Percentiles rank a stretch among this genome's conserved stretches.
phyloP scores from a whole-genome alignment of 192 early-diverging fungal genomes.

The Backusella australiensis region DNA sequence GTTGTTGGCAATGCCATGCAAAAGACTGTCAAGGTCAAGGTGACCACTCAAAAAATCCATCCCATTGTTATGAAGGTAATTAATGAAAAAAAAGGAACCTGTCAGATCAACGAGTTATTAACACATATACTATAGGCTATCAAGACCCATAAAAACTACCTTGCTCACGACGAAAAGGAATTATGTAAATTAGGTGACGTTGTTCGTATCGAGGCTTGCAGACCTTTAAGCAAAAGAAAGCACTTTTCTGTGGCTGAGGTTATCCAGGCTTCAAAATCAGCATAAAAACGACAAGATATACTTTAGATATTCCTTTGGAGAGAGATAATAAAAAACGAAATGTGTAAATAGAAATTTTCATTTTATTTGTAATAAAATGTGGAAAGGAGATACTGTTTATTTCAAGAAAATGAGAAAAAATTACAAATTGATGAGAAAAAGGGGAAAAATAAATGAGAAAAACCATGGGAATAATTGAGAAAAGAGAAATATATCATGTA shows the following conservation, averaged over 20 bases:
- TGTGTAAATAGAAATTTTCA: conserved; percentile 2
- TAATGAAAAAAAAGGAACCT: not conserved
- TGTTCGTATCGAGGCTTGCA: conserved; percentile 88
- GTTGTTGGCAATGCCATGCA: conserved; percentile 86
- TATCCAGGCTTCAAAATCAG: conserved; percentile 34
- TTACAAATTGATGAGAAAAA: no score
- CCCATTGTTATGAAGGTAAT: conserved; percentile 83
- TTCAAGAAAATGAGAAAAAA: no score
- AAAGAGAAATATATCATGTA: no score
- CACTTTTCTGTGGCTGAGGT: conserved; percentile 88
- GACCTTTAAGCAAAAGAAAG: conserved; percentile 85
- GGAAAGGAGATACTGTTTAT: no score
- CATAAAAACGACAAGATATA: not conserved
- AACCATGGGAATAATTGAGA: no score
- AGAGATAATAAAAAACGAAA: not conserved
- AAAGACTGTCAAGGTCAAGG: conserved; percentile 90
- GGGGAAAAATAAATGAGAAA: no score
- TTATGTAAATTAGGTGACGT: conserved; percentile 85
- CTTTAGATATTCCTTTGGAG: not conserved
- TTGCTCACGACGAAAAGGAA: conserved; percentile 84
- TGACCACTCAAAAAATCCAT: conserved; percentile 73
- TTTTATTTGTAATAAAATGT: not conserved
- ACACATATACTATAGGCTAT: conserved; percentile 57
- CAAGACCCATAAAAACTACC: conserved; percentile 79
- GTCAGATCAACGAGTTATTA: not conserved